A percentile compares a stretch with the other conserved stretches of the same genome.
phyloP scores from a whole-genome alignment of 306 rosid species.

The Lagenaria siceraria region DNA sequence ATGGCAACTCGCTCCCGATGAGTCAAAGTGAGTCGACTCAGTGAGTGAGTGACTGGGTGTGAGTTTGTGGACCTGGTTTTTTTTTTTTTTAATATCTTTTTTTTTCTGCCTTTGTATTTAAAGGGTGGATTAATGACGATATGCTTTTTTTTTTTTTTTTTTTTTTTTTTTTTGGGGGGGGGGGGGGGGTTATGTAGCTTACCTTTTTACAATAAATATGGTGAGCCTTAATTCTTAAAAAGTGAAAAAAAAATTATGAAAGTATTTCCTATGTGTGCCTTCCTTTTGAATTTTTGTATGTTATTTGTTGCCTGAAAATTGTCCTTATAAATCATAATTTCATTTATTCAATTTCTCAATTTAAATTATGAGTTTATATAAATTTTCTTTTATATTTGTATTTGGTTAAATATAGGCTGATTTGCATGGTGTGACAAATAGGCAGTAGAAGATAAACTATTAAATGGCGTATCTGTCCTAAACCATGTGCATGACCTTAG shows the following conservation, averaged over 20 bases:
- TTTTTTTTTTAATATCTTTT: background rate
- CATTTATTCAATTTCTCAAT: no score
- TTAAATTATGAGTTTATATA: background rate
- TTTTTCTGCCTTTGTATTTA: background rate
- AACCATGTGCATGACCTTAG: background rate
- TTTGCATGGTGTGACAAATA: background rate
- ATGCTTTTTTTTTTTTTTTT: background rate
- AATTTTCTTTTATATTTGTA: background rate
- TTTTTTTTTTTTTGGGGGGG: background rate
- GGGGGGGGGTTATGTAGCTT: background rate
- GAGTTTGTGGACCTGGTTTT: background rate
- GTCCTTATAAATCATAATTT: background rate
- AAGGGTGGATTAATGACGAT: background rate
- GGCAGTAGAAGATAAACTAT: background rate
- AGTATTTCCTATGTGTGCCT: background rate
- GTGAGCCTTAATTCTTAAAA: background rate
- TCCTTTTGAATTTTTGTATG: background rate
- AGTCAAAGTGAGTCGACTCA: background rate
- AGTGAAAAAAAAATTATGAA: background rate
- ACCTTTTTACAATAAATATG: slow-evolving; percentile 2
- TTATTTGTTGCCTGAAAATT: background rate
- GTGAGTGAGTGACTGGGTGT: background rate
- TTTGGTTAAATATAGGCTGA: background rate
- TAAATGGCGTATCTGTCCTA: background rate
- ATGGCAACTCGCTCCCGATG: slow-evolving; percentile 4